Evolutionary conservation across 257 asterid species (phyloP), one percentile per base, ranked within the genome.

Genomic region (Ilex aquifolium): DNA sequence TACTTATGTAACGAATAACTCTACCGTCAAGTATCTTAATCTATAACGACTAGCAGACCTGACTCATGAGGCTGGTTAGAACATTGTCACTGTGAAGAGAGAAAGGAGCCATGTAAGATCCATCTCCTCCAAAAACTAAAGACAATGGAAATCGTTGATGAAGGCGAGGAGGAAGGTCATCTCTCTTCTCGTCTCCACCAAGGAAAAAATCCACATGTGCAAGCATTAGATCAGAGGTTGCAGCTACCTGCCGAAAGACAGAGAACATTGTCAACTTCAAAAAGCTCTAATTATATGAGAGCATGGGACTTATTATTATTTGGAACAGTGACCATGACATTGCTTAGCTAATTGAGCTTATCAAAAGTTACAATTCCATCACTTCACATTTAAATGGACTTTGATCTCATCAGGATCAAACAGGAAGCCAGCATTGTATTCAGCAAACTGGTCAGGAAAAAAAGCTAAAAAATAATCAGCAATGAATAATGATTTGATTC

Each of bases 131-230:
- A 59, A 90, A 87, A 53, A 82, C 80, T 73, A 90, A 44, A 65
- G 86, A 85, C 80, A 90, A 67, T 13, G 97, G 97, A 65, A 87
- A 82, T 75, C 95, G 77, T 66, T 87, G 95, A 76, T 67, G 85
- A 68, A 90, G 95, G 66, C 71, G 79, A 69, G 95, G 95, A 78
- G 95, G 97, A 62, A 90, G 94, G 68, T 86, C 95, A 69, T 62
- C 80, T 65, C 95, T 81, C 71, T 90, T 90, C 65, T 90, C 95
- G 79, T 90, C 97, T 65, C 95, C 97, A 31, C 97, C 97, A 60
- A 90, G 97, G 90, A 83, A 90, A 78, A 90, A 83, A 76, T 90
- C 97, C 71, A 90, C 82, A 74, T 87, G 84, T 42, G 82, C 91
- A 61, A 87, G 85, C 95, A 83, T 87, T 70, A 89, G 72, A 83